phyloP scores from a whole-genome alignment of 2,329 filamentous ascomycete genomes.

The Cladorrhinum sp. region DNA sequence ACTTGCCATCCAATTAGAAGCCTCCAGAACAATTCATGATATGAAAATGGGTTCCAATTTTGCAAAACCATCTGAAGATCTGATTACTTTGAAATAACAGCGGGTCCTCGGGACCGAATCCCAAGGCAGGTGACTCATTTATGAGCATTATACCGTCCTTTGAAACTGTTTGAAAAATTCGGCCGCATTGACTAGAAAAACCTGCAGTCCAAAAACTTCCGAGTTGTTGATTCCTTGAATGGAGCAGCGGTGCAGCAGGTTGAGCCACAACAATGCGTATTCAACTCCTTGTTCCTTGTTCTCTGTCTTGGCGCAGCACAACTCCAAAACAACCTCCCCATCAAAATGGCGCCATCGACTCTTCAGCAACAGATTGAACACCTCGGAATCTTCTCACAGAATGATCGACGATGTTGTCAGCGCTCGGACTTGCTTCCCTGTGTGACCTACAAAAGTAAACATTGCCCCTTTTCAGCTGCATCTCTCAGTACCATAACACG shows the following conservation, averaged over 20 bases:
- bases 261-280: neutral
- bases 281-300: neutral
- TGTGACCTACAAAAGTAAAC: neutral
- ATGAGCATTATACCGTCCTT: neutral
- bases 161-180: neutral
- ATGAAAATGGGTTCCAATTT: too few species aligned
- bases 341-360: neutral
- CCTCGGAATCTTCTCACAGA: neutral
- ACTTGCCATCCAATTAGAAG: too few species aligned
- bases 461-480: neutral
- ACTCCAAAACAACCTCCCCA: neutral
- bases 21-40: too few species aligned
- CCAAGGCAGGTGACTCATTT: neutral
- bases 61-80: neutral
- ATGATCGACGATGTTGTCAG: too few species aligned
- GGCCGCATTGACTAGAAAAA: neutral
- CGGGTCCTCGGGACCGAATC: neutral
- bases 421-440: too few species aligned
- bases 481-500: neutral
- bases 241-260: neutral
- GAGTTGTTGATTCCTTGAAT: neutral
- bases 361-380: neutral
- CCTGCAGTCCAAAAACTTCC: too few species aligned
- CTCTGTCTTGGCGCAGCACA: neutral
- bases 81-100: neutral